A percentile compares a stretch with the other conserved stretches of the same genome.
phyloP scores from a whole-genome alignment of 768 basidiomycete genomes.

The Hydnomerulius pinastri region DNA sequence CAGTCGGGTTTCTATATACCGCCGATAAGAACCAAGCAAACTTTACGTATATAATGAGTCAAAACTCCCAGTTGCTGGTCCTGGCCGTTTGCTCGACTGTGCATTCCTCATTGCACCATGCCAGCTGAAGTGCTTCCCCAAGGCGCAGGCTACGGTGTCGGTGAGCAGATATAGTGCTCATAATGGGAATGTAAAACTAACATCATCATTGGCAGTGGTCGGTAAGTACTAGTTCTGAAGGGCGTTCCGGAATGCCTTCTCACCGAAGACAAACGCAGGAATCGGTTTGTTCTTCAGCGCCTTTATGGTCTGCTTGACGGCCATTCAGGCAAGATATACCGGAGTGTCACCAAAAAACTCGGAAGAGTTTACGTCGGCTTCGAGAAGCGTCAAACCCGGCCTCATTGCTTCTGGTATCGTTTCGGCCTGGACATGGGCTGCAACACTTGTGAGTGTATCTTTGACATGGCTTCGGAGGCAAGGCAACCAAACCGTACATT shows the following conservation, averaged over 20 bases:
- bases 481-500: slow-evolving; percentile 10
- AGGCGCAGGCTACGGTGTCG: slow-evolving; percentile 85
- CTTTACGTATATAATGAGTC: slow-evolving; percentile 13
- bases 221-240: slow-evolving; percentile 35
- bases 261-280: slow-evolving; percentile 42
- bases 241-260: background rate
- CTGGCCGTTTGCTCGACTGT: background rate
- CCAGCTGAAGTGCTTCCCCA: slow-evolving; percentile 59
- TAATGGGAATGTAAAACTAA: background rate
- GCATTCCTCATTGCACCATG: slow-evolving; percentile 14
- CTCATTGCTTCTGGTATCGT: slow-evolving; percentile 93
- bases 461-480: background rate
- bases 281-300: slow-evolving; percentile 88
- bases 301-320: slow-evolving; percentile 78
- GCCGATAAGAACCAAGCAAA: slow-evolving; percentile 16
- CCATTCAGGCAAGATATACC: slow-evolving; percentile 83
- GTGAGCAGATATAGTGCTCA: slow-evolving; percentile 38
- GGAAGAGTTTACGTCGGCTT: slow-evolving; percentile 84
- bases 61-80: background rate
- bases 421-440: slow-evolving; percentile 91
- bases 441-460: slow-evolving; percentile 54
- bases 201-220: slow-evolving; percentile 42
- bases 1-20: slow-evolving; percentile 1
- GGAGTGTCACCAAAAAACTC: slow-evolving; percentile 75
- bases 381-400: slow-evolving; percentile 84